Base-by-base conservation (phyloP, 2,329 filamentous ascomycete genomes). In the Pseudophaeomoniella oleicola region DNA sequence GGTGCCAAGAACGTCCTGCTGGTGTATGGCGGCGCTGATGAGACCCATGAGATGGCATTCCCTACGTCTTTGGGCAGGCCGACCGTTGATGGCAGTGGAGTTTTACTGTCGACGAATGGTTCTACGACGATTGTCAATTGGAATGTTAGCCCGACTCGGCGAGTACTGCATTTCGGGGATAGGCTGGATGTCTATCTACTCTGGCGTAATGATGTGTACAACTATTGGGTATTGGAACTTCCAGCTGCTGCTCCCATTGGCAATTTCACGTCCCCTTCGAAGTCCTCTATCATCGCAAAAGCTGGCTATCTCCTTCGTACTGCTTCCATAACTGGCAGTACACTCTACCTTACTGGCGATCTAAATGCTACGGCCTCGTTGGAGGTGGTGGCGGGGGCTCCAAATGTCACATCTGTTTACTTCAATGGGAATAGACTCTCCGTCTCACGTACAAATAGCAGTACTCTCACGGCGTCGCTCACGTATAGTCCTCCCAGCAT, bases 331-430 rank as follows among this genome's bases (percentile, higher is more conserved):
- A 47, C 68, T 4, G 72, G 67, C 2, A 60, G 58, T n/a, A 65
- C 66, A 1, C 62, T 88, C 3, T 62, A 69, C 10, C 53, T 88
- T 2, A 71, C 69, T 3, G 82, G 78, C 3, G 82, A 90, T 47
- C 66, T 87, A 42, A 87, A 88, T 45, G 55, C 65, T 1, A 84
- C 80, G 0, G 75, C 76, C 0, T 49, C 69, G 0, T 55, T 88
- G 10, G 79, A 86, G 44, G 63, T 88, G 16, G 70, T 85, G 18
- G 32, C 14, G 9, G 75, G 78, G 3, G 75, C 63, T 3, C 66
- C 71, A 0, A 67, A 73, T 0, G 51, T 58, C 0, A 53, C 50
- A 1, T 62, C 60, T 6, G 58, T 81, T n/a, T 65, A 64, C 9
- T 78, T 79, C 62, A 81, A 82, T 47, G 69, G 68, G 36, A 50